A percentile compares a stretch with the other conserved stretches of the same genome.
Evolutionary conservation across 2,329 filamentous ascomycete species (phyloP).

Genomic region (Blastomyces gilchristii): DNA sequence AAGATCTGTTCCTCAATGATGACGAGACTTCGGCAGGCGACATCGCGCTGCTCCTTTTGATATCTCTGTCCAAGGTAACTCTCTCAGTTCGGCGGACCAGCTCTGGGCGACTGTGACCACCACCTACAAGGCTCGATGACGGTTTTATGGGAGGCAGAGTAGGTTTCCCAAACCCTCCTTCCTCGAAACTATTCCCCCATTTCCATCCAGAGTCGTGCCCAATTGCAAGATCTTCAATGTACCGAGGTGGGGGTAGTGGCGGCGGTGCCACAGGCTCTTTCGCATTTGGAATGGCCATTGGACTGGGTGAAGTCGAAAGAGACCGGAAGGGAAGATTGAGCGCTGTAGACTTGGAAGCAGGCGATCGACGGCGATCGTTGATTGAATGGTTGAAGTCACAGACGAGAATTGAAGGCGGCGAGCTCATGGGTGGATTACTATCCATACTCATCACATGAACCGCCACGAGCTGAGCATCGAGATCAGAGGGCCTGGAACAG

Average conservation of each 20-base stretch:
- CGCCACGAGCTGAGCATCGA: conserved; percentile 18
- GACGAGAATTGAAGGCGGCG: conserved; percentile 35
- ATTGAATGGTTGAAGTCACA: conserved; percentile 26
- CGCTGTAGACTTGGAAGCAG: conserved; percentile 27
- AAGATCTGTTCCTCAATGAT: conserved; percentile 1
- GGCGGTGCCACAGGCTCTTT: conserved; percentile 45
- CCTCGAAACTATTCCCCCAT: conserved; percentile 48
- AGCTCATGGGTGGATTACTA: conserved; percentile 28
- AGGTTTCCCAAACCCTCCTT: conserved; percentile 33
- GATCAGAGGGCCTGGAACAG: conserved; percentile 10
- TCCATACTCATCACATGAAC: conserved; percentile 34
- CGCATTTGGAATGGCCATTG: conserved; percentile 54
- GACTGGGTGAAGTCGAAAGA: conserved; percentile 38
- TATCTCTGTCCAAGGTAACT: conserved; percentile 10
- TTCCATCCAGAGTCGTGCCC: conserved; percentile 54
- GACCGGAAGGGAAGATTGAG: conserved; percentile 34
- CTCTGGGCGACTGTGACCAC: conserved; percentile 30
- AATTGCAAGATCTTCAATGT: conserved; percentile 46
- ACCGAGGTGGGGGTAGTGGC: conserved; percentile 53
- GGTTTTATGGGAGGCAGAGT: conserved; percentile 38
- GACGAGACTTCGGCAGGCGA: conserved; percentile 8
- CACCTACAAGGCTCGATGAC: conserved; percentile 42
- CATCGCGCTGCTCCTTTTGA: conserved; percentile 6
- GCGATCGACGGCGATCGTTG: conserved; percentile 22
- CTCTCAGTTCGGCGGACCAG: conserved; percentile 22